A percentile compares a stretch with the other conserved stretches of the same genome.
These are phyloP conservation scores for Nakataea oryzae DNA, from an alignment of 2,329 filamentous ascomycete genomes.

Conservation along the genomic window DNA sequence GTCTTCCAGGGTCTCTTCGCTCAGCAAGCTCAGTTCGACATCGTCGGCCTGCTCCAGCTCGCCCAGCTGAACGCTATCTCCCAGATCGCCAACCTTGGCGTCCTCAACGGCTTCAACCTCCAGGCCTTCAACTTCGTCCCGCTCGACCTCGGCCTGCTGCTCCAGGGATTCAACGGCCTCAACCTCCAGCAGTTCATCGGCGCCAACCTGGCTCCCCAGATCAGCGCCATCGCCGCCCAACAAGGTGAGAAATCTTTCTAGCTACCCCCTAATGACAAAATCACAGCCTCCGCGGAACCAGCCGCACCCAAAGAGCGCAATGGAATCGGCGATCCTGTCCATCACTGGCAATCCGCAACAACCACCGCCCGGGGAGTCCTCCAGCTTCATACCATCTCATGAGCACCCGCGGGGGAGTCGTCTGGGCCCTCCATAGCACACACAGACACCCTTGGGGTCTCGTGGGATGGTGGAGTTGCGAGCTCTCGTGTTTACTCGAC, in stretches of 20 bases:
- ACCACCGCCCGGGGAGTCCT: background rate
- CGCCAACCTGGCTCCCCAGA: conserved; percentile 12
- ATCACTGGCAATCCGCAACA: background rate
- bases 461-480: background rate
- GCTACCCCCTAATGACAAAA: too few relatives aligned
- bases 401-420: background rate
- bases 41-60: conserved; percentile 10
- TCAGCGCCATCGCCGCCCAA: conserved; percentile 10
- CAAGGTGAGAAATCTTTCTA: background rate
- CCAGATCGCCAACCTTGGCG: conserved; percentile 17
- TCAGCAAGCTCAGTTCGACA: conserved; percentile 7
- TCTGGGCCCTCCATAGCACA: background rate
- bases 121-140: conserved; percentile 12
- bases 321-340: background rate
- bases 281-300: background rate
- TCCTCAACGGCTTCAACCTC: conserved; percentile 18
- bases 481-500: background rate
- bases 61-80: conserved; percentile 11
- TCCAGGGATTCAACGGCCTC: conserved; percentile 15
- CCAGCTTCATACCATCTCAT: background rate
- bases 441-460: background rate
- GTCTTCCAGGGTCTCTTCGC: conserved; percentile 26
- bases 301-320: background rate
- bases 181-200: conserved; percentile 15
- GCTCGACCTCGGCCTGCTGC: conserved; percentile 12